phyloP scores from a whole-genome alignment of 192 early-diverging fungal species.

The Podila minutissima region DNA sequence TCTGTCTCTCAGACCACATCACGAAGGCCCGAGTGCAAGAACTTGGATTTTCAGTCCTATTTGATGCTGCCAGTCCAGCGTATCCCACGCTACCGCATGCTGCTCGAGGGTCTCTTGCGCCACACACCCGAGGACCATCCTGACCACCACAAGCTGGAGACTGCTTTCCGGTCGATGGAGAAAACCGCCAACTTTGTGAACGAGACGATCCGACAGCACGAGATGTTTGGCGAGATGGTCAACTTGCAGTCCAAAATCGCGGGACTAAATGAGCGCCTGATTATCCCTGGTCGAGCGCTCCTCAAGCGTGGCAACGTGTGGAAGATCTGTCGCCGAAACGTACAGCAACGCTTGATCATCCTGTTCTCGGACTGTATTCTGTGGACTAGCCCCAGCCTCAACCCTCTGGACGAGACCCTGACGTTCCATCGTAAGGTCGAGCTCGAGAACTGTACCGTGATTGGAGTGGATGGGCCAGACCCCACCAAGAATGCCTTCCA shows the following conservation, averaged over 20 bases:
- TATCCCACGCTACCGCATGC: conserved; percentile 87
- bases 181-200: conserved; percentile 82
- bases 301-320: conserved; percentile 71
- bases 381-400: conserved; percentile 70
- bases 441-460: conserved; percentile 65
- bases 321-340: conserved; percentile 80
- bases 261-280: conserved; percentile 73
- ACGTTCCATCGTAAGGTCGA: conserved; percentile 76
- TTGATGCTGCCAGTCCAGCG: conserved; percentile 90
- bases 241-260: conserved; percentile 72
- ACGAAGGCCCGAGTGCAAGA: conserved; percentile 57
- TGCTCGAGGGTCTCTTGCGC: conserved; percentile 79
- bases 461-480: conserved; percentile 59
- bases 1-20: conserved; percentile 53
- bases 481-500: conserved; percentile 76
- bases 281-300: conserved; percentile 75
- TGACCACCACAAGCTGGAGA: conserved; percentile 73
- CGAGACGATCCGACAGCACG: conserved; percentile 83
- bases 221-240: conserved; percentile 75
- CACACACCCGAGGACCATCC: conserved; percentile 76
- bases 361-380: conserved; percentile 84
- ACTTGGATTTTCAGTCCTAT: conserved; percentile 77
- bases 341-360: conserved; percentile 77
- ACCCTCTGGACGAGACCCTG: conserved; percentile 67
- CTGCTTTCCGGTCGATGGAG: conserved; percentile 72